phyloP scores from a whole-genome alignment of 2,329 filamentous ascomycete species.

The Neonectria faginata region DNA sequence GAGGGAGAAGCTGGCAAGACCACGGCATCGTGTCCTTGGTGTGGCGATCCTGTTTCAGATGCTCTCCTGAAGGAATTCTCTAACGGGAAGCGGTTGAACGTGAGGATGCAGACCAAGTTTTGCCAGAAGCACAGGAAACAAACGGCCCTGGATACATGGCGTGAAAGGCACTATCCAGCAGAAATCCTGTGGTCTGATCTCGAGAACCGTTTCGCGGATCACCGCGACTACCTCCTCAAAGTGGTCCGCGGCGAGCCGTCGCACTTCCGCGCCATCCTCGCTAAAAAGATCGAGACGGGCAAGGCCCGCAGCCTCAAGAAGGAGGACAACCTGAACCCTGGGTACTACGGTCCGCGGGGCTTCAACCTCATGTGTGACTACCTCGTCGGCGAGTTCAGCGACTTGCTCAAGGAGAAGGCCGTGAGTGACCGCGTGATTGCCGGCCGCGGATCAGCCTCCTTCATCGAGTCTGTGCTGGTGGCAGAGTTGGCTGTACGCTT shows the following conservation, averaged over 20 bases:
- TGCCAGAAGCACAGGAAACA: constrained; percentile 71
- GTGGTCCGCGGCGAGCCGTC: constrained; percentile 72
- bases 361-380: constrained; percentile 77
- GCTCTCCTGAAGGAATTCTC: constrained; percentile 66
- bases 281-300: constrained; percentile 66
- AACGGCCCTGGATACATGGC: constrained; percentile 62
- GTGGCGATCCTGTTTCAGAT: constrained; percentile 68
- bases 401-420: constrained; percentile 70
- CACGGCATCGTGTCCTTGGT: constrained; percentile 72
- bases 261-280: constrained; percentile 70
- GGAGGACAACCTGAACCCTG: constrained; percentile 72
- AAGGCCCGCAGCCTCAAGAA: constrained; percentile 69
- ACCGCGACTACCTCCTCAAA: constrained; percentile 66
- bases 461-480: constrained; percentile 80
- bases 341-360: constrained; percentile 86
- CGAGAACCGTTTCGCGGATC: constrained; percentile 66
- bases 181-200: constrained; percentile 75
- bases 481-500: constrained; percentile 73
- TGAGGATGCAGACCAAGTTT: constrained; percentile 71
- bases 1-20: constrained; percentile 14
- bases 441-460: constrained; percentile 73
- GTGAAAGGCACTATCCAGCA: constrained; percentile 71
- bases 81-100: constrained; percentile 60
- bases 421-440: constrained; percentile 74
- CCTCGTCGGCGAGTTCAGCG: constrained; percentile 70